Conservation (phyloP, 1,139 yeast species). For the Debaryomyces robertsiae region DNA sequence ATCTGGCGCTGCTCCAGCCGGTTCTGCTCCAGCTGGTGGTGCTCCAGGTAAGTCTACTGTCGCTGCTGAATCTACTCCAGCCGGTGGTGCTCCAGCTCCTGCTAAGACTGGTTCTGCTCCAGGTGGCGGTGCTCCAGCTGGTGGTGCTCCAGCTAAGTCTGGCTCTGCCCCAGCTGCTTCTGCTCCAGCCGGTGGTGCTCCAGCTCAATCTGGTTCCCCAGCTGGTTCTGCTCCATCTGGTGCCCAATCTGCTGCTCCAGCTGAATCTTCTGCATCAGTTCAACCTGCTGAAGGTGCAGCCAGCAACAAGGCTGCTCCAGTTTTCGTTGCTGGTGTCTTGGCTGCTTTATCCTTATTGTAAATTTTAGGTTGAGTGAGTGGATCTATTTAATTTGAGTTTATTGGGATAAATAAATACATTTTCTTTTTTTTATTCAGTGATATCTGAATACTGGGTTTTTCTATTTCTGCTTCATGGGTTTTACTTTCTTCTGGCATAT, state of each 20-base stretch:
- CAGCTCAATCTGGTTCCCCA: slow-evolving; percentile 13
- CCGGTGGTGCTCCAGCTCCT: slow-evolving; percentile 12
- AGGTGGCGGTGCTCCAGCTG: slow-evolving; percentile 13
- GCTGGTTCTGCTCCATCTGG: slow-evolving; percentile 16
- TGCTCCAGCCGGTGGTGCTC: slow-evolving; percentile 11
- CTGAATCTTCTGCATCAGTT: slow-evolving; percentile 11
- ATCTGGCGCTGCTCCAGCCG: not conserved
- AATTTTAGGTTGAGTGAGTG: slow-evolving; percentile 1
- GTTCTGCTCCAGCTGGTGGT: slow-evolving; percentile 13
- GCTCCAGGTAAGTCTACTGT: slow-evolving; percentile 15
- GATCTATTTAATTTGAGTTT: not conserved
- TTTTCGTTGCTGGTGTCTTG: slow-evolving; percentile 17
- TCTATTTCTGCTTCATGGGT: slow-evolving; percentile 4
- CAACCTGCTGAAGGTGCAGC: slow-evolving; percentile 13
- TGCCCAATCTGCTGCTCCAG: slow-evolving; percentile 16
- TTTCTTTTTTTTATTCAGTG: slow-evolving; percentile 1
- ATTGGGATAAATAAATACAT: slow-evolving; percentile 2
- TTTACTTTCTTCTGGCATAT: slow-evolving; percentile 7
- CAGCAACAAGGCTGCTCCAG: slow-evolving; percentile 16
- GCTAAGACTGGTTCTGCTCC: slow-evolving; percentile 11
- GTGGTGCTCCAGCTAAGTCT: slow-evolving; percentile 13
- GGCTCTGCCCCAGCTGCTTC: slow-evolving; percentile 13
- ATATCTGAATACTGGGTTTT: slow-evolving; percentile 1
- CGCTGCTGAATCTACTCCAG: slow-evolving; percentile 11
- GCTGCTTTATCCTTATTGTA: slow-evolving; percentile 17